Base-by-base conservation (phyloP, 2,329 filamentous ascomycete genomes). In the Parafenestella ontariensis region DNA sequence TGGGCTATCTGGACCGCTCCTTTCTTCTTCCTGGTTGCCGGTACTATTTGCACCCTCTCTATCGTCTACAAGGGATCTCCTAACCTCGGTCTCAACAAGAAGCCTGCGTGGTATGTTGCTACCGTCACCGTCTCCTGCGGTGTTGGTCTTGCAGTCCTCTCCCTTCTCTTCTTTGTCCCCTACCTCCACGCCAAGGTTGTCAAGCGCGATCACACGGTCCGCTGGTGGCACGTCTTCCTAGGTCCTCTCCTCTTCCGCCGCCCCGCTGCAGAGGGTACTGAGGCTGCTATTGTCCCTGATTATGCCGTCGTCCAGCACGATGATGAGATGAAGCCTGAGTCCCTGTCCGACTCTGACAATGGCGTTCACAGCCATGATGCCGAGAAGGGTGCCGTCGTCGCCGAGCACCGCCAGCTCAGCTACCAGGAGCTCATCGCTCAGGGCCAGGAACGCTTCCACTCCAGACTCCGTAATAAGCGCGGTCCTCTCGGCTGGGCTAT, bases 401-500 rank as follows among this genome's bases (percentile, higher is more conserved):
- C 54, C 40, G 85, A 89, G 68, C 71, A 80, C 41, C 74, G 58
- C 21, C 82, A 86, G 54, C 69, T 78, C 34, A 81, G 76, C 39
- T 90, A 92, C 81, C 82, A 88, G 74, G 79, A 87, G 59, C 80
- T 90, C 49, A 70, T 87, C 49, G 81, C 78, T 4, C 76, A 86
- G 52, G 85, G 82, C 7, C 79, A 87, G 53, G 81, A 80, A 18
- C 81, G 78, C 41, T 82, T 88, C 65, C 85, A 89, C 70, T 84
- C 84, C 20, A 85, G 85, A 65, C 86, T 94, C 49, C 77, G 84
- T 52, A 79, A 84, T 74, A 82, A 81, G 53, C 78, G 78, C 1
- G 89, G 90, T 23, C 89, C 88, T 46, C 81, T 94, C n/a, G 90
- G 87, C 66, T 93, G 90, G 90, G 91, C 89, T 33, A 90, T 94